Base-by-base conservation (phyloP, 805 yeast species). In the Wickerhamomyces pijperi region DNA sequence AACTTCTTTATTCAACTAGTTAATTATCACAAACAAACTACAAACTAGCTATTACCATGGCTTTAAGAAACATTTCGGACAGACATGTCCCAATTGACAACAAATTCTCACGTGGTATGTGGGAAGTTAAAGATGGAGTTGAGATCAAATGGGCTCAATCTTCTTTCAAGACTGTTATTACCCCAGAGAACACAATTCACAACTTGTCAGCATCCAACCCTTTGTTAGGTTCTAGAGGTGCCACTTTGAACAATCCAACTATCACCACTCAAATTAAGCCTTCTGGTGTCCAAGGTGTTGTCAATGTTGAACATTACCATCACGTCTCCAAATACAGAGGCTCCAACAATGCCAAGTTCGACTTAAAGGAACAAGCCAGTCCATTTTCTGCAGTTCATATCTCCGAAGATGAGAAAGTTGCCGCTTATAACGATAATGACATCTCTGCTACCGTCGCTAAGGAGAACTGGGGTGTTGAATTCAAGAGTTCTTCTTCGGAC, bases 261-360 rank as follows among this genome's bases (percentile, higher is more conserved):
- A 39, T 48, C 35, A 40, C 52, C n/a, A 48, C 52, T 12, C 19
- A 31, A 13, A 16, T 31, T 18, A 20, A 43, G 12, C 25, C 19
- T 21, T 37, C 52, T 9, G 47, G 48, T 16, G 5, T 36, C 12
- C 44, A 40, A 21, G 52, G 52, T 19, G 43, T 48, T 20, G 36
- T 48, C 20, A 46, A 46, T 20, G 44, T 48, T 17, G 52, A 48
- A 34, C 52, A 46, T 35, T 48, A 43, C 40, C 52, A 48, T 36
- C 50, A 48, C 33, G 36, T 35, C 12, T 48, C 52, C 28, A 46
- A 46, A 43, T 48, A 43, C 35, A 29, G 20, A 35, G 37, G 41
- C 31, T 17, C 44, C 32, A 43, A 39, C 32, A 47, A 48, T 34
- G 43, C 52, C 21, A 42, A 46, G 7, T 48, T 48, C 19, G 44